Evolutionary conservation across 345 rosid species (phyloP).

Genomic region (Syzygium oleosum): DNA sequence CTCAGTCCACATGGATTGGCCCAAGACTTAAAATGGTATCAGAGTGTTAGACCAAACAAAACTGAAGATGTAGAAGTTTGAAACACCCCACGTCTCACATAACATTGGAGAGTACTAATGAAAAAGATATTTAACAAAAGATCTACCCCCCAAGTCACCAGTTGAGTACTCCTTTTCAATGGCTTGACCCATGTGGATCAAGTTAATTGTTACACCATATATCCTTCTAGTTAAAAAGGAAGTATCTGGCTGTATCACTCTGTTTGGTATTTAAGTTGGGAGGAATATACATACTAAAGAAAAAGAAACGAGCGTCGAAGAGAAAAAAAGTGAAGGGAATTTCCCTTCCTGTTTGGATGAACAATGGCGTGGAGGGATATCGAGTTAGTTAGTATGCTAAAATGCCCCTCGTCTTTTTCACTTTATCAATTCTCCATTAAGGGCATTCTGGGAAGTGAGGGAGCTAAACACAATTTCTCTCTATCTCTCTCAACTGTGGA

Average conservation of each 20-base stretch:
- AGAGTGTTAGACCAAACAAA: neutral
- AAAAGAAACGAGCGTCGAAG: neutral
- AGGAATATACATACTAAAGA: neutral
- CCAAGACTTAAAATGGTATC: neutral
- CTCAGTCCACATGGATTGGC: neutral
- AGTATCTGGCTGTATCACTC: neutral
- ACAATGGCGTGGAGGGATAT: neutral
- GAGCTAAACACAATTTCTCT: neutral
- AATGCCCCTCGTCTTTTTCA: neutral
- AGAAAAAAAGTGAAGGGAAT: neutral
- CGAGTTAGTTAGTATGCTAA: neutral
- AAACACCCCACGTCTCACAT: neutral
- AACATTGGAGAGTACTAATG: neutral
- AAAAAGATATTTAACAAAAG: neutral
- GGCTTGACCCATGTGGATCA: neutral
- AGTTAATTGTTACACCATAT: neutral
- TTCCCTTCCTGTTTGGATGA: neutral
- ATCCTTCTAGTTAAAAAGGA: neutral
- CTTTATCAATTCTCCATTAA: neutral
- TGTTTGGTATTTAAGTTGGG: neutral
- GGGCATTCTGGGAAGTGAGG: neutral
- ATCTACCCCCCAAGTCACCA: neutral
- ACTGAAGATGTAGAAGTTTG: neutral
- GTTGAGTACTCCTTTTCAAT: neutral
- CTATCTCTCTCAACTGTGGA: neutral